A percentile compares a stretch with the other conserved stretches of the same genome.
Conservation (phyloP, 495 filamentous ascomycete genomes). For the Aspergillus asperescens region DNA sequence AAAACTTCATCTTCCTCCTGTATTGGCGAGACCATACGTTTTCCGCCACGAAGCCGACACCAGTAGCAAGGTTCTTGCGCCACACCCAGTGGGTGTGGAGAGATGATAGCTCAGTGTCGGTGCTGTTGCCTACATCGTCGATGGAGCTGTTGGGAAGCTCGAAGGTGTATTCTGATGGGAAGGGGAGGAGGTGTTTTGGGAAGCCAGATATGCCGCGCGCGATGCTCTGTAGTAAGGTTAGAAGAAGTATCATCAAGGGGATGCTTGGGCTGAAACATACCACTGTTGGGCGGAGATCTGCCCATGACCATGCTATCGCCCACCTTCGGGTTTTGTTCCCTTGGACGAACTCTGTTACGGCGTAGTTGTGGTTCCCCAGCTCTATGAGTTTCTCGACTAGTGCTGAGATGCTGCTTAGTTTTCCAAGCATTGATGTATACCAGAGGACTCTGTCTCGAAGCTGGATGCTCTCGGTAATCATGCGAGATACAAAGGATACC, state of each 20-base stretch:
- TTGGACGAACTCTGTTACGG: slow-evolving; percentile 74
- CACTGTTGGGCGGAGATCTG: slow-evolving; percentile 57
- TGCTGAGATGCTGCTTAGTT: slow-evolving; percentile 61
- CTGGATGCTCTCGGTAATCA: slow-evolving; percentile 66
- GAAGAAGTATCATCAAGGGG: too few species aligned
- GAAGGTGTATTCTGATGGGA: slow-evolving; percentile 53
- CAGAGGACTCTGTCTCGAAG: slow-evolving; percentile 62
- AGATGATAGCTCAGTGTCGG: slow-evolving; percentile 37
- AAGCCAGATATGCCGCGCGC: slow-evolving; percentile 52
- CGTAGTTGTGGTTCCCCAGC: slow-evolving; percentile 67
- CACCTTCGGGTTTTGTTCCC: slow-evolving; percentile 78
- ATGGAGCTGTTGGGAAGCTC: slow-evolving; percentile 25
- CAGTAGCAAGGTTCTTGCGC: slow-evolving; percentile 35
- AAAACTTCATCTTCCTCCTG: slow-evolving; percentile 45
- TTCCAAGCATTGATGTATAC: slow-evolving; percentile 92
- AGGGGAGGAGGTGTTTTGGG: slow-evolving; percentile 57
- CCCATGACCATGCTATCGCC: slow-evolving; percentile 86
- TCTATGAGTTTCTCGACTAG: slow-evolving; percentile 58
- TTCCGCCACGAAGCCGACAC: slow-evolving; percentile 50
- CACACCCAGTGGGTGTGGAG: slow-evolving; percentile 52
- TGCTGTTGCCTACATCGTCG: slow-evolving; percentile 23
- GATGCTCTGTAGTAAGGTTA: slow-evolving; percentile 41
- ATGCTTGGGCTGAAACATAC: slow-evolving; percentile 33
- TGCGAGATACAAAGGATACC: slow-evolving; percentile 66
- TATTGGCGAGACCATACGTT: slow-evolving; percentile 74